These are phyloP conservation scores for Waltergamsia citrina DNA, from an alignment of 2,329 filamentous ascomycete genomes.

Conservation along the genomic window DNA sequence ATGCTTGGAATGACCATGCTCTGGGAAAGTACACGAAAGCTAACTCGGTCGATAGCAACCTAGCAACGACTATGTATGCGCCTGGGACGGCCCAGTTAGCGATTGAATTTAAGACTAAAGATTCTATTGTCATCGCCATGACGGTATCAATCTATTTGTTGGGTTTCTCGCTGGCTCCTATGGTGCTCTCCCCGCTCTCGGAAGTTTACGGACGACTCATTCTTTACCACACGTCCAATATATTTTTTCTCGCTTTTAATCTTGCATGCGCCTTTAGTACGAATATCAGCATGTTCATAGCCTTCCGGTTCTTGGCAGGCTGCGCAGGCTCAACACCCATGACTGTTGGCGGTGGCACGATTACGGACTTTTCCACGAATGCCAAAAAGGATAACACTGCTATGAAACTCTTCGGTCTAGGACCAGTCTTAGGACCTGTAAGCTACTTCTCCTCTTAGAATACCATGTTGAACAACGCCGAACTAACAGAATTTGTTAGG, in stretches of 20 bases:
- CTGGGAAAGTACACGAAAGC: too few relatives aligned
- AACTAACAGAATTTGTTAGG: slow-evolving; percentile 8
- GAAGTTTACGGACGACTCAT: slow-evolving; percentile 48
- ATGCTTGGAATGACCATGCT: too few relatives aligned
- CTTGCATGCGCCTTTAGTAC: slow-evolving; percentile 31
- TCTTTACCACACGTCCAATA: slow-evolving; percentile 20
- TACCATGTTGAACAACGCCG: too few relatives aligned
- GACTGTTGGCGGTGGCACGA: slow-evolving; percentile 54
- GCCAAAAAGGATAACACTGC: slow-evolving; percentile 49
- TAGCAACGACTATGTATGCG: slow-evolving; percentile 21
- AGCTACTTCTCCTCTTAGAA: too few relatives aligned
- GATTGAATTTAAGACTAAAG: slow-evolving; percentile 23
- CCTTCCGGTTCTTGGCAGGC: slow-evolving; percentile 50
- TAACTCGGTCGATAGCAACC: too few relatives aligned
- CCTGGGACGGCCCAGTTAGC: slow-evolving; percentile 42
- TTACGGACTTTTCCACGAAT: slow-evolving; percentile 52
- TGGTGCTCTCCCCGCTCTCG: slow-evolving; percentile 51
- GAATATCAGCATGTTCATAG: slow-evolving; percentile 49
- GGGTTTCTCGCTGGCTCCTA: slow-evolving; percentile 44
- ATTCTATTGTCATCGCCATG: slow-evolving; percentile 23
- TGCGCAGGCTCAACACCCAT: slow-evolving; percentile 52
- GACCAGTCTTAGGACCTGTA: slow-evolving; percentile 47
- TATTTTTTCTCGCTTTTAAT: slow-evolving; percentile 43
- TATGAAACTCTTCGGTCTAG: slow-evolving; percentile 52
- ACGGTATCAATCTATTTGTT: slow-evolving; percentile 32